Percentiles rank a stretch among this genome's conserved stretches.
phyloP scores from a whole-genome alignment of 2,329 filamentous ascomycete genomes.

The Knoxdaviesia proteae region DNA sequence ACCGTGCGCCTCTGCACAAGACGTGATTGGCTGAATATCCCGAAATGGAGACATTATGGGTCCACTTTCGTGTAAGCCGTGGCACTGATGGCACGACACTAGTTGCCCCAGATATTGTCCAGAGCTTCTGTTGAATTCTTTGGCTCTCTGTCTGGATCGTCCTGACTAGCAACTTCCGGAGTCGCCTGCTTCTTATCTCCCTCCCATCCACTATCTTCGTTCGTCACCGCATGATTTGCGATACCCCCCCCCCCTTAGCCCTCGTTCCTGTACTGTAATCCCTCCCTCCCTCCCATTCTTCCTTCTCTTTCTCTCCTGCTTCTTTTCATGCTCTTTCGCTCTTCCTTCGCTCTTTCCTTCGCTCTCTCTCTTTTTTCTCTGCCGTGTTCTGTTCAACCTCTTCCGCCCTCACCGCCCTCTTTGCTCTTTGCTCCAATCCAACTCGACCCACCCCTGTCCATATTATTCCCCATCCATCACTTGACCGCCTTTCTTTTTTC shows the following conservation, averaged over 20 bases:
- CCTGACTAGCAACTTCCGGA: too few species aligned
- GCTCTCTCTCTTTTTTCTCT: constrained; percentile 1
- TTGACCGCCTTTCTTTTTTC: constrained; percentile 3
- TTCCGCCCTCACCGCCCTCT: constrained; percentile 13
- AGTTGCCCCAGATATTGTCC: too few species aligned
- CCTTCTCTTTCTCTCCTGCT: constrained; percentile 7
- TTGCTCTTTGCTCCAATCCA: constrained; percentile 8
- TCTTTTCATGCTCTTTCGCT: constrained; percentile 7
- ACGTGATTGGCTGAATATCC: too few species aligned
- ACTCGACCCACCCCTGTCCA: neutral
- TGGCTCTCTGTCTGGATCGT: too few species aligned
- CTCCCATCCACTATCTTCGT: too few species aligned
- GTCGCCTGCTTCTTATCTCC: too few species aligned
- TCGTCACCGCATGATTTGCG: too few species aligned
- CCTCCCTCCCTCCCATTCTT: constrained; percentile 3
- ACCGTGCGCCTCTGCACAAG: too few species aligned
- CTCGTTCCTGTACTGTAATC: constrained; percentile 8
- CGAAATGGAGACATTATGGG: too few species aligned
- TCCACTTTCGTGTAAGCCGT: too few species aligned
- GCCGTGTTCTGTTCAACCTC: constrained; percentile 7
- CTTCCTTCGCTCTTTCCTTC: constrained; percentile 1
- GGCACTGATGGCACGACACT: too few species aligned
- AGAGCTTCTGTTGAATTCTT: too few species aligned
- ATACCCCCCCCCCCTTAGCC: constrained; percentile 6
- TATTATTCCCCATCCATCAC: neutral